Conservation (phyloP, 2,329 filamentous ascomycete genomes). For the Ophiostoma himal-ulmi region DNA sequence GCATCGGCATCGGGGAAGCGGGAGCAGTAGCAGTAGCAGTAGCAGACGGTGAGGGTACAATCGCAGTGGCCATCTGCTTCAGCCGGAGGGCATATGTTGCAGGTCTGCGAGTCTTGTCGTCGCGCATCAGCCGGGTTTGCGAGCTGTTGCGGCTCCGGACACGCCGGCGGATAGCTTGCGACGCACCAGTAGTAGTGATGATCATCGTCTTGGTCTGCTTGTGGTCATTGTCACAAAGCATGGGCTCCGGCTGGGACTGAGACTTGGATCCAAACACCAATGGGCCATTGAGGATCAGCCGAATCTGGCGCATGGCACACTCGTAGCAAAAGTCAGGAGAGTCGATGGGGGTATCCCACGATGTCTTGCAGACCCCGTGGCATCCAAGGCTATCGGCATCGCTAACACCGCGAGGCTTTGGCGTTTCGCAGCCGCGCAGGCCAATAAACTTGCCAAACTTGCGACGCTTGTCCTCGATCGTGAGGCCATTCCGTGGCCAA, state of each 20-base stretch:
- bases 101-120: background rate
- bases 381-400: background rate
- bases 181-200: background rate
- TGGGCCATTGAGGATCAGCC: background rate
- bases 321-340: slow-evolving; percentile 8
- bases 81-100: background rate
- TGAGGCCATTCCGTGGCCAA: slow-evolving; percentile 48
- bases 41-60: background rate
- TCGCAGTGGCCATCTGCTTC: background rate
- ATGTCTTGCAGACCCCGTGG: background rate
- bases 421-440: slow-evolving; percentile 50
- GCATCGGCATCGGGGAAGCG: background rate
- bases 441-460: slow-evolving; percentile 71
- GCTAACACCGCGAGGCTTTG: slow-evolving; percentile 22
- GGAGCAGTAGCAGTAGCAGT: background rate
- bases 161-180: background rate
- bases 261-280: background rate
- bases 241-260: background rate
- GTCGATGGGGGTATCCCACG: background rate
- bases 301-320: background rate
- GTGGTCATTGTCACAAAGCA: background rate
- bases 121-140: background rate
- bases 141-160: background rate
- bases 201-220: background rate
- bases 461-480: slow-evolving; percentile 62